A percentile compares a stretch with the other conserved stretches of the same genome.
These are phyloP conservation scores for Torulaspora quercuum DNA, from an alignment of 805 yeast genomes.

Conservation along the genomic window DNA sequence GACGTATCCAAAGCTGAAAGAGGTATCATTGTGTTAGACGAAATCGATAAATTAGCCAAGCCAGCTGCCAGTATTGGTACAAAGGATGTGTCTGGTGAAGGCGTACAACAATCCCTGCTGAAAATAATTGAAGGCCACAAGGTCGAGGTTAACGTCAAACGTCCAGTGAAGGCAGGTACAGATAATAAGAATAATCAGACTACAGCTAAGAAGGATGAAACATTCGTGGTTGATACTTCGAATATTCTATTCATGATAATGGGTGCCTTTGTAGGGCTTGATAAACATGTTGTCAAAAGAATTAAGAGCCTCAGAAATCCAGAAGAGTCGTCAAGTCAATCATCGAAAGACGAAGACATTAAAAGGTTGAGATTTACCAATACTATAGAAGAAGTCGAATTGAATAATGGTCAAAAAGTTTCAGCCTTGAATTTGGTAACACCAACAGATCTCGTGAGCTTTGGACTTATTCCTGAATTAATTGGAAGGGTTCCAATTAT, in stretches of 20 bases:
- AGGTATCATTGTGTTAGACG: constrained; percentile 60
- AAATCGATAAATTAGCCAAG: constrained; percentile 54
- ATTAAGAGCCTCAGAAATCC: constrained; percentile 30
- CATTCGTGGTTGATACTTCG: constrained; percentile 50
- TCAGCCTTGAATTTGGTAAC: constrained; percentile 46
- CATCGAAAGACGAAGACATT: constrained; percentile 12
- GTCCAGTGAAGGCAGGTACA: constrained; percentile 35
- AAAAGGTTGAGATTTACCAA: constrained; percentile 25
- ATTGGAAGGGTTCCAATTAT: constrained; percentile 57
- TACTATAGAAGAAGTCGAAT: constrained; percentile 36
- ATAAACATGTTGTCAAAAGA: constrained; percentile 45
- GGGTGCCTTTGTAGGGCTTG: constrained; percentile 64
- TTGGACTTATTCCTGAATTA: constrained; percentile 58
- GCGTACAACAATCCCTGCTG: constrained; percentile 58
- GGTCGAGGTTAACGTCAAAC: constrained; percentile 47
- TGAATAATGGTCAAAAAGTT: constrained; percentile 39
- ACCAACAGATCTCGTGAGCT: constrained; percentile 49
- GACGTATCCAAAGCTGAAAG: constrained; percentile 51
- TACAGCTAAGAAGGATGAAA: constrained; percentile 40
- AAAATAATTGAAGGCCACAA: constrained; percentile 57
- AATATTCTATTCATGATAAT: constrained; percentile 53
- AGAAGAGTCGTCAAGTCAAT: constrained; percentile 5
- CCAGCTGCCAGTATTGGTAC: constrained; percentile 46
- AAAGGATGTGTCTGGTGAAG: constrained; percentile 61
- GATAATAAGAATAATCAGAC: constrained; percentile 33